Conservation (phyloP, 495 filamentous ascomycete species). For the Aspergillus haitiensis region DNA sequence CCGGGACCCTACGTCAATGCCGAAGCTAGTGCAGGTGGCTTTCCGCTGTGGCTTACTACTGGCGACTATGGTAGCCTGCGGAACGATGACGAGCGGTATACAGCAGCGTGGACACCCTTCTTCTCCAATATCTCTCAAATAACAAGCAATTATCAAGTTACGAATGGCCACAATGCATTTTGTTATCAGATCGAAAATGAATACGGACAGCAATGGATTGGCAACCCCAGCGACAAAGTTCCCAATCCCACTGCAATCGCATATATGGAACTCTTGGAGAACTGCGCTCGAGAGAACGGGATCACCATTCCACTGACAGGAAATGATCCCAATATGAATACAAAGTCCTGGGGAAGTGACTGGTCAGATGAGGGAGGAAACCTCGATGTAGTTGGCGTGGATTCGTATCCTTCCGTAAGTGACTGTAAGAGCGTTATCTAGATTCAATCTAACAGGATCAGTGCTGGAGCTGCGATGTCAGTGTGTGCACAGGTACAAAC, state of each 20-base stretch:
- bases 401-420: slow-evolving; percentile 56
- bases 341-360: slow-evolving; percentile 55
- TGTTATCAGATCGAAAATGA: slow-evolving; percentile 64
- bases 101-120: slow-evolving; percentile 52
- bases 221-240: slow-evolving; percentile 35
- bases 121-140: slow-evolving; percentile 49
- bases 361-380: slow-evolving; percentile 55
- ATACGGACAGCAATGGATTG: slow-evolving; percentile 57
- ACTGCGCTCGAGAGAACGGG: slow-evolving; percentile 49
- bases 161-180: slow-evolving; percentile 56
- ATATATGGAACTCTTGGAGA: slow-evolving; percentile 59
- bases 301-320: slow-evolving; percentile 54
- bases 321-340: slow-evolving; percentile 56
- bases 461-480: slow-evolving; percentile 61
- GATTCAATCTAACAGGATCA: slow-evolving; percentile 13
- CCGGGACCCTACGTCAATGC: slow-evolving; percentile 49
- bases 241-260: slow-evolving; percentile 49
- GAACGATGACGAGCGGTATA: slow-evolving; percentile 58
- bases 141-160: slow-evolving; percentile 54
- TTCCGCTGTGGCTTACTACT: slow-evolving; percentile 61
- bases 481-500: slow-evolving; percentile 56
- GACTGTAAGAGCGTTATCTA: neutral
- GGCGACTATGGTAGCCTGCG: slow-evolving; percentile 59
- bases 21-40: slow-evolving; percentile 58
- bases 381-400: slow-evolving; percentile 57